Conservation (phyloP, 805 yeast genomes). For the Jamesozyma spencerorum region DNA sequence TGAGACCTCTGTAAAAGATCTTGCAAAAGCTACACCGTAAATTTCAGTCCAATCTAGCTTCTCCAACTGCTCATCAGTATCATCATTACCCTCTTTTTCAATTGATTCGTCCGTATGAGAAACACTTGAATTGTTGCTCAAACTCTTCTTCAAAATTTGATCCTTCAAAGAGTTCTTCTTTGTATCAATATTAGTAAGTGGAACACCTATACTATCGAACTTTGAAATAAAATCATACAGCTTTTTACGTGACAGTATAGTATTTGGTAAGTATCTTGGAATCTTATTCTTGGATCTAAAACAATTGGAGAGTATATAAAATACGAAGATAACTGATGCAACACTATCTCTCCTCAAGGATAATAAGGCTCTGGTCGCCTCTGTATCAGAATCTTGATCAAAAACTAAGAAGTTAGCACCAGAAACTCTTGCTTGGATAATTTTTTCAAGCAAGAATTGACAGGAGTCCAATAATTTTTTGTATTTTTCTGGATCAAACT, state of each 20-base stretch:
- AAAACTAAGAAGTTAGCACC: constrained; percentile 39
- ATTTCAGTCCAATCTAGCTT: constrained; percentile 38
- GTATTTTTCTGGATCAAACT: constrained; percentile 31
- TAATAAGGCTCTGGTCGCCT: not conserved
- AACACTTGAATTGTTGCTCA: too few relatives aligned
- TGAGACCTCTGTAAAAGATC: constrained; percentile 39
- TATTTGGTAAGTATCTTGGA: constrained; percentile 39
- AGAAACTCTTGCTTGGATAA: constrained; percentile 42
- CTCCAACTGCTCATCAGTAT: constrained; percentile 9
- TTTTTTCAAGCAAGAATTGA: constrained; percentile 33
- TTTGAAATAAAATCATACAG: constrained; percentile 34
- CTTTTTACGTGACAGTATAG: constrained; percentile 35
- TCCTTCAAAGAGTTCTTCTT: constrained; percentile 6
- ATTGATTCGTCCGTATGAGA: too few relatives aligned
- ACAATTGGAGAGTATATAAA: constrained; percentile 72
- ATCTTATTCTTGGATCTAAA: constrained; percentile 64
- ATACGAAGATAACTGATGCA: constrained; percentile 35
- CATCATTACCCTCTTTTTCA: not conserved
- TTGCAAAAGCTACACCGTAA: constrained; percentile 42
- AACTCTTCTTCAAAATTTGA: too few relatives aligned
- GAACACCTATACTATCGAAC: constrained; percentile 17
- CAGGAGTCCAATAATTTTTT: constrained; percentile 31
- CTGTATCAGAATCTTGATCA: constrained; percentile 34
- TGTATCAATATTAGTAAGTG: not conserved
- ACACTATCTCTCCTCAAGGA: constrained; percentile 21